Conservation (phyloP, 768 basidiomycete species). For the Agrocybe praecox region DNA sequence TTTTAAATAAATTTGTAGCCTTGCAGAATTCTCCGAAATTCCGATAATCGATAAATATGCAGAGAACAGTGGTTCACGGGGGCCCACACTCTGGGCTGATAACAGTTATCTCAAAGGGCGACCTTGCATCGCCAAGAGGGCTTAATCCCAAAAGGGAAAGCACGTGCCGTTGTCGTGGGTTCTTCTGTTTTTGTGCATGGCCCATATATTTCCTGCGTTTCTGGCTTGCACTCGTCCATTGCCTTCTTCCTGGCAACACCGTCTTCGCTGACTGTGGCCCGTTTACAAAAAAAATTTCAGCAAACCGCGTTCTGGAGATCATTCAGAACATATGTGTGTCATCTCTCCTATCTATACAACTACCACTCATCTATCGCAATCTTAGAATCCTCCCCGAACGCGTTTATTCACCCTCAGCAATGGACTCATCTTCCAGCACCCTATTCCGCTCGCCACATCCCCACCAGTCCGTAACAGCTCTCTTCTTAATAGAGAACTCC, state of each 20-base stretch:
- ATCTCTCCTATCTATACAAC: constrained; percentile 5
- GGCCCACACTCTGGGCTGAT: not conserved
- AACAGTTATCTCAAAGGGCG: not conserved
- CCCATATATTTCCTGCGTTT: not conserved
- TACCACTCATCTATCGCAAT: constrained; percentile 10
- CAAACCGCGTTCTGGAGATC: too few species aligned
- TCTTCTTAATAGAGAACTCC: constrained; percentile 62
- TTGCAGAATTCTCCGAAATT: too few species aligned
- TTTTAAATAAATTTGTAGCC: too few species aligned
- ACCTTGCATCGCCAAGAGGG: constrained; percentile 10
- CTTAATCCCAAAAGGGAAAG: constrained; percentile 12
- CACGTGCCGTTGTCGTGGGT: constrained; percentile 17
- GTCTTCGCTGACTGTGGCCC: not conserved
- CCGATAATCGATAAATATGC: not conserved
- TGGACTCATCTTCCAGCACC: constrained; percentile 8
- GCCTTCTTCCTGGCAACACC: not conserved
- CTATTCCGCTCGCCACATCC: constrained; percentile 23
- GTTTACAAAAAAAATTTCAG: too few species aligned
- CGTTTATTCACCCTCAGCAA: constrained; percentile 10
- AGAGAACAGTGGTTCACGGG: not conserved
- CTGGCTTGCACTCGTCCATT: not conserved
- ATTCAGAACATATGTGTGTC: constrained; percentile 7
- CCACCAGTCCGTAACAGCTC: constrained; percentile 38
- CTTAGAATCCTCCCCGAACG: too few species aligned
- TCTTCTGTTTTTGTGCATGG: not conserved